Evolutionary conservation across 768 basidiomycete species (phyloP).

Genomic region (Paxillus ammoniavirescens): DNA sequence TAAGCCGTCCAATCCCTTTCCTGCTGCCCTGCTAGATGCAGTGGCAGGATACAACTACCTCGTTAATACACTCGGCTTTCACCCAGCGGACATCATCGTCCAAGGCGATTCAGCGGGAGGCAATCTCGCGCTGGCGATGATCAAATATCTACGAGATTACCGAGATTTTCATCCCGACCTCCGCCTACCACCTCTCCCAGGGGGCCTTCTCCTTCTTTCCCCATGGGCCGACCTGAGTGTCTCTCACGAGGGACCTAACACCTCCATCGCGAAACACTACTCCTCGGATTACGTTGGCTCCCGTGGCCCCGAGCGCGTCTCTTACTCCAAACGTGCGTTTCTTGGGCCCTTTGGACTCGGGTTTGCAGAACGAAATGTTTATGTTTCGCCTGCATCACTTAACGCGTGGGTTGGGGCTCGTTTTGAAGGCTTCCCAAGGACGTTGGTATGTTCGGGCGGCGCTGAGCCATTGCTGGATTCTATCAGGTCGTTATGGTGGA

Average conservation of each 20-base stretch:
- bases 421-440: slow-evolving; percentile 59
- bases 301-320: slow-evolving; percentile 5
- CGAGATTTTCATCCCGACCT: slow-evolving; percentile 11
- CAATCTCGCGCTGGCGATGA: slow-evolving; percentile 42
- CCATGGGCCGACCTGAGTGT: slow-evolving; percentile 26
- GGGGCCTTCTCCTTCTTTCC: slow-evolving; percentile 35
- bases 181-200: slow-evolving; percentile 19
- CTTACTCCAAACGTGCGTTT: slow-evolving; percentile 42
- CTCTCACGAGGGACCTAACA: slow-evolving; percentile 28
- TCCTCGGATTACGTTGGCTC: slow-evolving; percentile 28
- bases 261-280: slow-evolving; percentile 35
- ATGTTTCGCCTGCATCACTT: slow-evolving; percentile 59
- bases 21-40: slow-evolving; percentile 51
- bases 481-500: slow-evolving; percentile 45
- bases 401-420: slow-evolving; percentile 35
- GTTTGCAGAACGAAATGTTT: slow-evolving; percentile 47
- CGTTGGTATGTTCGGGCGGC: slow-evolving; percentile 58
- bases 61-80: slow-evolving; percentile 39
- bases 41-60: slow-evolving; percentile 53
- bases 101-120: slow-evolving; percentile 58
- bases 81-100: slow-evolving; percentile 43
- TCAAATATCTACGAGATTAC: slow-evolving; percentile 34
- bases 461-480: slow-evolving; percentile 58
- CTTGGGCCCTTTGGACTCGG: slow-evolving; percentile 48
- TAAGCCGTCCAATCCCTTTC: slow-evolving; percentile 40